Evolutionary conservation across 2,329 filamentous ascomycete species (phyloP).

Genomic region (Alternaria burnsii): DNA sequence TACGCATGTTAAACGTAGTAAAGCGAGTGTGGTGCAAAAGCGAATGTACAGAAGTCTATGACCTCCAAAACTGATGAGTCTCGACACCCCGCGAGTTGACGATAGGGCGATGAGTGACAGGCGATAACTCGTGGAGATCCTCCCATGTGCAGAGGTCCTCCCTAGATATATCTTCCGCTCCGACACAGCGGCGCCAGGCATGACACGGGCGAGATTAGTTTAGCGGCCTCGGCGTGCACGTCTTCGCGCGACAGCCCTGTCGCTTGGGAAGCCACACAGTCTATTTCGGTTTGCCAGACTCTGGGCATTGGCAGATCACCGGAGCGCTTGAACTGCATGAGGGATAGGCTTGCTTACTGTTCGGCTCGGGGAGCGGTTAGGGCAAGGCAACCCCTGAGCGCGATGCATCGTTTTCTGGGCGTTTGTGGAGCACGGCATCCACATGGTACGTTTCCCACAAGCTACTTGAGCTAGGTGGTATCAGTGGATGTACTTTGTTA

Average conservation of each 20-base stretch:
- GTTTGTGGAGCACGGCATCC: slow-evolving; percentile 28
- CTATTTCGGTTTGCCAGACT: slow-evolving; percentile 30
- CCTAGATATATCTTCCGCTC: slow-evolving; percentile 35
- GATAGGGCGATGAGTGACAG: slow-evolving; percentile 18
- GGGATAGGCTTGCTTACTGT: slow-evolving; percentile 9
- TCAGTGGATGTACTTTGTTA: background rate
- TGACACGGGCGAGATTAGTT: slow-evolving; percentile 35
- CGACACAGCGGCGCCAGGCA: slow-evolving; percentile 26
- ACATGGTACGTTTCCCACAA: background rate
- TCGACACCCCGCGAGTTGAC: slow-evolving; percentile 27
- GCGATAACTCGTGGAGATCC: slow-evolving; percentile 33
- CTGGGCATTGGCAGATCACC: slow-evolving; percentile 32
- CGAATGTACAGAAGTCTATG: slow-evolving; percentile 51
- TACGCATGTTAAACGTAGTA: slow-evolving; percentile 38
- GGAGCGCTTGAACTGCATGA: slow-evolving; percentile 13
- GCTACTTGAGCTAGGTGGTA: background rate
- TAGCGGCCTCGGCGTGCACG: slow-evolving; percentile 40
- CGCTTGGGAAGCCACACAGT: slow-evolving; percentile 17
- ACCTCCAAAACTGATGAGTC: slow-evolving; percentile 36
- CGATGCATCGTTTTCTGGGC: slow-evolving; percentile 22
- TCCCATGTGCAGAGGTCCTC: slow-evolving; percentile 12
- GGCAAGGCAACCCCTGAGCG: slow-evolving; percentile 16
- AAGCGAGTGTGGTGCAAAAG: slow-evolving; percentile 45
- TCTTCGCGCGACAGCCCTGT: slow-evolving; percentile 25
- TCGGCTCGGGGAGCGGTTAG: slow-evolving; percentile 18